phyloP scores from a whole-genome alignment of 306 rosid species.

The Acacia acuminata region DNA sequence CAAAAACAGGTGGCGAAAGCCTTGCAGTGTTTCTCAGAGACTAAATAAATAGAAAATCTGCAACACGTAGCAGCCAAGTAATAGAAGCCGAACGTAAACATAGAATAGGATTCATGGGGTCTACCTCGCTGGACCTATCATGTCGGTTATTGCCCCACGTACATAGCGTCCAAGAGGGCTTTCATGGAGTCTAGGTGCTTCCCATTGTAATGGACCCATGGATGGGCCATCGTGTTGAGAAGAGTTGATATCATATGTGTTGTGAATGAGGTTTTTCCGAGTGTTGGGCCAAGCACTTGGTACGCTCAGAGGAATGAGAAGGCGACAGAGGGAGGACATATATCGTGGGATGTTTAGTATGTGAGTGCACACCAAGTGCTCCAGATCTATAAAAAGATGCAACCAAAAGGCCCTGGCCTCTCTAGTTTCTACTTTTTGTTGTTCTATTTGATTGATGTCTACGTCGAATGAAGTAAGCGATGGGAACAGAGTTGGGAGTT shows the following conservation, averaged over 20 bases:
- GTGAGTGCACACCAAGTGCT: constrained; percentile 44
- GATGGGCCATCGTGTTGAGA: no score
- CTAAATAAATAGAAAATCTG: constrained; percentile 7
- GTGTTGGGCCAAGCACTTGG: constrained; percentile 26
- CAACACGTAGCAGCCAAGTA: neutral
- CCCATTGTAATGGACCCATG: no score
- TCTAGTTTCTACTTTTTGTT: neutral
- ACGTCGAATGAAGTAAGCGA: neutral
- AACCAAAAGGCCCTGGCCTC: neutral
- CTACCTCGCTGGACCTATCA: neutral
- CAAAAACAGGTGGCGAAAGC: neutral
- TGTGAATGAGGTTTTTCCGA: no score
- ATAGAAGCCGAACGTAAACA: neutral
- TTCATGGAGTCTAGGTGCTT: neutral
- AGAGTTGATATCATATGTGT: no score
- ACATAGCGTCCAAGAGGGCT: neutral
- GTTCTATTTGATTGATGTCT: neutral
- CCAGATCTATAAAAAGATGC: constrained; percentile 19
- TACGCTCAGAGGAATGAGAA: neutral
- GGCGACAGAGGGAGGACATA: constrained; percentile 60
- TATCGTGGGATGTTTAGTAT: constrained; percentile 31
- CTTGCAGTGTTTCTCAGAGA: constrained; percentile 16
- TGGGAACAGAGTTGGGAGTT: neutral
- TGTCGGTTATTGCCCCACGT: no score
- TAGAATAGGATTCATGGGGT: neutral